Evolutionary conservation across 306 rosid species (phyloP), one percentile per base, ranked within the genome.

Genomic region (Pueraria montana): DNA sequence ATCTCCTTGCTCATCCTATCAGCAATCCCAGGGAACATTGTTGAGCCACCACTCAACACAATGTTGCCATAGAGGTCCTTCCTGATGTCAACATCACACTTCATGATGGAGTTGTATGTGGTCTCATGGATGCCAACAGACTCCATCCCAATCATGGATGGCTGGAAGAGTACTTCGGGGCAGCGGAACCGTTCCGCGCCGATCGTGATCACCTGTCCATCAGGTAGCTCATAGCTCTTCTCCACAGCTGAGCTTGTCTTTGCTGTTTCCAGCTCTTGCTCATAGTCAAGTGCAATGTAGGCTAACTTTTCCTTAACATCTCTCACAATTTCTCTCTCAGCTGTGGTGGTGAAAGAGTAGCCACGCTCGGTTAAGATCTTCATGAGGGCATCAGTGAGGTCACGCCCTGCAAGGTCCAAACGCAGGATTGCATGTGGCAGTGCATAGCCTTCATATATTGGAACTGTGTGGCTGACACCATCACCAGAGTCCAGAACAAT

Each of bases 401-500:
- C 99, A 80, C 99, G 97, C 16, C 99, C 99, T 43, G 99, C 99
- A 62, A 95, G 91, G 77, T 95, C 98, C 90, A 95, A 83, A 85
- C 98, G 99, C 81, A 95, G 87, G 86, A 95, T 95, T 76, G 99
- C 98, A n/a, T 95, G 99, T 80, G 99, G 99, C 56, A 95, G 97
- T 34, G 99, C 96, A 78, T 95, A 93, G 2, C 99, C 99, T 90
- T 95, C 99, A 50, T 95, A 95, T 66, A 95, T 95, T 6, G 97
- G 99, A 88, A 95, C 99, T 59, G 98, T 95, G 91, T 95, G 99
- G 85, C 98, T 95, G 53, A 95, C 98, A 88, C 98, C 98, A 89
- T 95, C 98, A 5, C 98, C 98, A 0, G 98, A 95, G 86, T 95
- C 98, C 53, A 95, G 86, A 83, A 95, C 99, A 77, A 95, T 95